Percentiles rank a stretch among this genome's conserved stretches.
phyloP scores from a whole-genome alignment of 345 rosid genomes.

The Brassica juncea region DNA sequence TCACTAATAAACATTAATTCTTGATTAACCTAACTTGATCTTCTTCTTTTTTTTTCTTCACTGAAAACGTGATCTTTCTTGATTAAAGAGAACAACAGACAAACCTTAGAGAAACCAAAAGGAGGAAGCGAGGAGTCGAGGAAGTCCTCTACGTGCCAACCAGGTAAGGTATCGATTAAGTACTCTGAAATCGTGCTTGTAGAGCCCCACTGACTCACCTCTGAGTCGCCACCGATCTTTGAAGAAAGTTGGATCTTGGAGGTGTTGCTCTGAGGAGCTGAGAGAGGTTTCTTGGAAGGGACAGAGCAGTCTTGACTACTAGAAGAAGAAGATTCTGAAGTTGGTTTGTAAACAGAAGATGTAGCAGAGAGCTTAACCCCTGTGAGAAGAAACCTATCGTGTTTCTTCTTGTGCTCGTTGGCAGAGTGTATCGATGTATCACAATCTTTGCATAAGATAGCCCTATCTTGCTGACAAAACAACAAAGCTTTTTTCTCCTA shows the following conservation, averaged over 20 bases:
- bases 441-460: constrained; percentile 86
- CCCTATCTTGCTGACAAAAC: constrained; percentile 96
- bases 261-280: constrained; percentile 27
- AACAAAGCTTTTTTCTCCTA: constrained; percentile 79
- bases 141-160: constrained; percentile 90
- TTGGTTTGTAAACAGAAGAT: constrained; percentile 46
- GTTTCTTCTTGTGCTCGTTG: constrained; percentile 78
- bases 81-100: constrained; percentile 23
- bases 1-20: not conserved
- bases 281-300: constrained; percentile 47
- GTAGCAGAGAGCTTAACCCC: constrained; percentile 74
- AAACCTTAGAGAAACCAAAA: constrained; percentile 76
- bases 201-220: constrained; percentile 37
- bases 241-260: constrained; percentile 30
- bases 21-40: not conserved
- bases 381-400: constrained; percentile 76
- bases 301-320: constrained; percentile 42
- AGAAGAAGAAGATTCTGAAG: constrained; percentile 33
- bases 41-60: constrained; percentile 18
- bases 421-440: constrained; percentile 71
- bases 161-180: constrained; percentile 80
- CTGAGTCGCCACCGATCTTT: constrained; percentile 17
- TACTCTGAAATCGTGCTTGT: constrained; percentile 83
- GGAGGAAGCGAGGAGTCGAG: constrained; percentile 64
- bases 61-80: not conserved